Conservation (phyloP, 1,284 basidiomycete genomes). For the Apiotrichum gracile region DNA sequence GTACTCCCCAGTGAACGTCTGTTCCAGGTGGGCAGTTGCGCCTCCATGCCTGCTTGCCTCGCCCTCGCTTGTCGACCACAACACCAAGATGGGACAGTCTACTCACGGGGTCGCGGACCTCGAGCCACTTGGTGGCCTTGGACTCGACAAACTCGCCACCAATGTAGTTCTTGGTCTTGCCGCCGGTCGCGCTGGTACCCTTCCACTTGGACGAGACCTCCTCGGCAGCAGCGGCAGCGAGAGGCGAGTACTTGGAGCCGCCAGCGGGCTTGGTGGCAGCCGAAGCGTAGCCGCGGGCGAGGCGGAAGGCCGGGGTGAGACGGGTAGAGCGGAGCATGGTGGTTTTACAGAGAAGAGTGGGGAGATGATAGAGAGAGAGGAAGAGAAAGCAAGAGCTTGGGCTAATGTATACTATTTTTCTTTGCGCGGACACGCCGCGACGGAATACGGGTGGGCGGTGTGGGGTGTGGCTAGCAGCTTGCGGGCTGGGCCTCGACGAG, state of each 20-base stretch:
- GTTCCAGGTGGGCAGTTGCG: no score
- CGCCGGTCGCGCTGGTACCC: slow-evolving; percentile 75
- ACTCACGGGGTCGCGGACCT: slow-evolving; percentile 76
- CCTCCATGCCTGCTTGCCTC: no score
- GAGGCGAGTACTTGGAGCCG: slow-evolving; percentile 21
- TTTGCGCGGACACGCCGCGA: no score
- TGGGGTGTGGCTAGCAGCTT: no score
- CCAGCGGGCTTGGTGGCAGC: slow-evolving; percentile 17
- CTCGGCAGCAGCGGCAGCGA: slow-evolving; percentile 33
- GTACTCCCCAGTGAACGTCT: no score
- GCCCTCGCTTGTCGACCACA: no score
- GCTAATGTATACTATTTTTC: not conserved
- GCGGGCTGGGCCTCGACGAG: no score
- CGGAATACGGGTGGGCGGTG: no score
- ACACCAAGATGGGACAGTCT: no score
- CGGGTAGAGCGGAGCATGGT: slow-evolving; percentile 17
- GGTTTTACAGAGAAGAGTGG: slow-evolving; percentile 1
- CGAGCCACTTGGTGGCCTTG: slow-evolving; percentile 68
- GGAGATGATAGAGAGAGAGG: not conserved
- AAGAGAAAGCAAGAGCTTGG: not conserved
- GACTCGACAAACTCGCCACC: slow-evolving; percentile 76
- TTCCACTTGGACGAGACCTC: slow-evolving; percentile 56
- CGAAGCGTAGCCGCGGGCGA: slow-evolving; percentile 23
- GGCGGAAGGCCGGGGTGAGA: slow-evolving; percentile 6
- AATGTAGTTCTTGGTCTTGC: slow-evolving; percentile 81